A percentile compares a stretch with the other conserved stretches of the same genome.
These are phyloP conservation scores for Thalassiosira sp. DNA, from an alignment of 352 stramenopile species.

Conservation along the genomic window DNA sequence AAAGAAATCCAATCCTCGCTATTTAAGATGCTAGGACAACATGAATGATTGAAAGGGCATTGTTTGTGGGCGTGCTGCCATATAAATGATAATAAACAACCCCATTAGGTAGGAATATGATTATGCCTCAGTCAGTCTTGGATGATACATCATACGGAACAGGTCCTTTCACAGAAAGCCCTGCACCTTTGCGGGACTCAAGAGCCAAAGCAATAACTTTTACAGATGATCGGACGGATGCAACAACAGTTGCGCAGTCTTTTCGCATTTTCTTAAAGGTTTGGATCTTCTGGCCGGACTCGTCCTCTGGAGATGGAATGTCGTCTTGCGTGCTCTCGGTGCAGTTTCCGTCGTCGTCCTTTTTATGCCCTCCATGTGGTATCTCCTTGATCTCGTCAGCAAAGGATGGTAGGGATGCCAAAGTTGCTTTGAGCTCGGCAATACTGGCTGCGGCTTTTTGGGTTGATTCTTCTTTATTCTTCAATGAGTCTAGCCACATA, in stretches of 20 bases:
- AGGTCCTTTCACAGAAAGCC: constrained; percentile 17
- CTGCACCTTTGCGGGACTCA: constrained; percentile 33
- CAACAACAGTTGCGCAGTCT: constrained; percentile 33
- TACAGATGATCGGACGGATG: constrained; percentile 37
- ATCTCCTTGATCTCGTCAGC: constrained; percentile 24
- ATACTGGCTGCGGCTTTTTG: constrained; percentile 22
- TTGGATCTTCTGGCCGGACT: constrained; percentile 19
- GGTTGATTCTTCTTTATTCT: constrained; percentile 24
- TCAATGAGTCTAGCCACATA: constrained; percentile 45
- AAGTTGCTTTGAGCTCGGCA: constrained; percentile 32
- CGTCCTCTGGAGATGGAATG: background rate
- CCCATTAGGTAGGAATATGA: too few relatives aligned
- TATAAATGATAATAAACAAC: too few relatives aligned
- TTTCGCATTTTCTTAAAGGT: constrained; percentile 31
- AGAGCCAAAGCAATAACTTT: constrained; percentile 49
- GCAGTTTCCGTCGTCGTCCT: constrained; percentile 45
- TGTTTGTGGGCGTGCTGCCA: too few relatives aligned
- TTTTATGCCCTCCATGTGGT: constrained; percentile 30
- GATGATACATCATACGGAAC: constrained; percentile 34
- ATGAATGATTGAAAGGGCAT: constrained; percentile 46
- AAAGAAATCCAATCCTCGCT: constrained; percentile 78
- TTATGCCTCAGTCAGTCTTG: constrained; percentile 46
- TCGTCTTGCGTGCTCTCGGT: background rate
- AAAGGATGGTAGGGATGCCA: constrained; percentile 46
- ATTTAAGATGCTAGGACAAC: constrained; percentile 81